Evolutionary conservation across 2,329 filamentous ascomycete species (phyloP).

Genomic region (Sporothrix schenckii): DNA sequence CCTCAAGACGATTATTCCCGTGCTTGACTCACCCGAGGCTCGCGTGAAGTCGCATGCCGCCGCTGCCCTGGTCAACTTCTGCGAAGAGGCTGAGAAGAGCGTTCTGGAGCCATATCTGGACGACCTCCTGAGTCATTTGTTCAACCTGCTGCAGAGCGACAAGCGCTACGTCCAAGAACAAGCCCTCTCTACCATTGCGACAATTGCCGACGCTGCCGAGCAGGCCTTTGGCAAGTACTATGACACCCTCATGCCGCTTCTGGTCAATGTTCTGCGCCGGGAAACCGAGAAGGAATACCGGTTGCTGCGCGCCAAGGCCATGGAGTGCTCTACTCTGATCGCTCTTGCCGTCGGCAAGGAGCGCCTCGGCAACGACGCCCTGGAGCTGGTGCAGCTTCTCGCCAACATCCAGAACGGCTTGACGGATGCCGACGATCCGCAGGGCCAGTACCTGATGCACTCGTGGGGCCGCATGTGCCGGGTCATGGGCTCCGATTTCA

Average conservation of each 20-base stretch:
- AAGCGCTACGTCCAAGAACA: conserved; percentile 98
- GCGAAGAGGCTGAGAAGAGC: conserved; percentile 92
- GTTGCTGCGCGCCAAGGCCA: conserved; percentile 90
- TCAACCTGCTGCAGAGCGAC: conserved; percentile 83
- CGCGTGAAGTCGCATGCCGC: conserved; percentile 96
- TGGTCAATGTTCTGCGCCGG: conserved; percentile 85
- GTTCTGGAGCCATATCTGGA: conserved; percentile 93
- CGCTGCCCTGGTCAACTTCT: conserved; percentile 98
- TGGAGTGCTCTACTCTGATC: conserved; percentile 98
- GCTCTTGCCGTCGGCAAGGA: conserved; percentile 93
- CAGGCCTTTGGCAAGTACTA: conserved; percentile 95
- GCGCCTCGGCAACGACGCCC: conserved; percentile 82
- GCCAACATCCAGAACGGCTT: conserved; percentile 85
- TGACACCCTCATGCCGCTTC: conserved; percentile 88
- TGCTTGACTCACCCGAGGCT: conserved; percentile 84
- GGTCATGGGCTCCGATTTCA: conserved; percentile 85
- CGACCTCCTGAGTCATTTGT: conserved; percentile 79
- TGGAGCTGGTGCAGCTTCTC: conserved; percentile 83
- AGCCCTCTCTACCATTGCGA: conserved; percentile 95
- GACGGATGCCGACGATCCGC: conserved; percentile 88
- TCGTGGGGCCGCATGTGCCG: conserved; percentile 99
- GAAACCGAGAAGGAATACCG: conserved; percentile 94
- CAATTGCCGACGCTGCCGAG: conserved; percentile 97
- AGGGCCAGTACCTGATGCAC: conserved; percentile 95
- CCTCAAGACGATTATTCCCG: conserved; percentile 87